Evolutionary conservation across 352 stramenopile species (phyloP), one percentile per base, ranked within the genome.

Genomic region (Pythium grandisporangium): DNA sequence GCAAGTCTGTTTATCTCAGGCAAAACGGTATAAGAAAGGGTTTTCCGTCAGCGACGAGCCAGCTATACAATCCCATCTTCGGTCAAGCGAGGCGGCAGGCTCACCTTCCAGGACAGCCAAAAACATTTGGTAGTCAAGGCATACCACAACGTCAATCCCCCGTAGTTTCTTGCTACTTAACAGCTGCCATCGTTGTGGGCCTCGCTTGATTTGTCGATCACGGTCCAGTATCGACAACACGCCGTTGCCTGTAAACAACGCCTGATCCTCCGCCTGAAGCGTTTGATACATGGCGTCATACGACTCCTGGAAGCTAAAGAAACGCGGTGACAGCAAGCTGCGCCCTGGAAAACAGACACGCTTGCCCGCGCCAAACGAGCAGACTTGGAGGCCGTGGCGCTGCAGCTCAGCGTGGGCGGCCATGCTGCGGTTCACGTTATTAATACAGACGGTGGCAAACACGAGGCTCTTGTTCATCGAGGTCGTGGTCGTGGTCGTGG

Each of bases 341-440:
- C 50, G 61, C 0, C 57, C 58, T 0, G 69, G 69, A 37, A 81
- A 69, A 30, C 64, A 64, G 6, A 82, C 67, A 47, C 59, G 53
- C 14, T 55, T 58, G 12, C 63, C 61, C 11, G 55, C 59, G 20
- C 69, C 69, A 41, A 78, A 80, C 30, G 61, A 76, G 22, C 53
- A 59, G 17, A 81, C 69, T 11, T 55, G 47, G 16, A 81, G 36
- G 2, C 67, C 69, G 14, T 49, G 53, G 16, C 55, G 38, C n/a
- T 63, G 56, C 37, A 82, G 52, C 35, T 61, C 52, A 27, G 57
- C 42, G 36, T 82, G 69, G n/a, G 69, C 69, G 43, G 69, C 61
- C 58, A 71, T 81, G 34, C 63, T 78, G 27, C 69, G 61, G 40
- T 82, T 82, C 37, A 82, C 70, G 39, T 82, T 82, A 51, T 72